Conservation (phyloP, 2,329 filamentous ascomycete genomes). For the Alternaria sp. region DNA sequence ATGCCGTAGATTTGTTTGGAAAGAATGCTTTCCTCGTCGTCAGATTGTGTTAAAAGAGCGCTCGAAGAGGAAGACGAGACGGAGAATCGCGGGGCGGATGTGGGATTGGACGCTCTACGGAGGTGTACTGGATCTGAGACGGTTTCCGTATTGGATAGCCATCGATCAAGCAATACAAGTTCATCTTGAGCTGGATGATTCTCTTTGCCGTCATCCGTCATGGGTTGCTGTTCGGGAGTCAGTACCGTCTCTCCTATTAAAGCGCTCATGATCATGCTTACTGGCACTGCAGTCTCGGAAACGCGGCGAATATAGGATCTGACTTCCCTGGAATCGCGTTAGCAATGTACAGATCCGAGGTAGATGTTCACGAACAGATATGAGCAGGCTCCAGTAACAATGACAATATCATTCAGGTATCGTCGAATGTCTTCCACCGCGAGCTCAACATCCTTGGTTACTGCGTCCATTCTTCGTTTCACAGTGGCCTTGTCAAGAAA, state of each 20-base stretch:
- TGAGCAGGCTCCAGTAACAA: background rate
- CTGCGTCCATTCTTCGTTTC: slow-evolving; percentile 10
- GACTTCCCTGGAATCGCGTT: background rate
- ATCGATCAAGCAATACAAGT: background rate
- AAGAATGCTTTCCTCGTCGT: slow-evolving; percentile 6
- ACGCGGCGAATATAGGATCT: background rate
- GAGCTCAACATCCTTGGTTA: slow-evolving; percentile 15
- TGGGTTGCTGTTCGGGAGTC: background rate
- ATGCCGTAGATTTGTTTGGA: background rate
- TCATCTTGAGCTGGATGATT: background rate
- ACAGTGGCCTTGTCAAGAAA: slow-evolving; percentile 15
- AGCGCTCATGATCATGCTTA: no score
- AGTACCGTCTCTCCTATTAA: no score
- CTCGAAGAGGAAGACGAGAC: slow-evolving; percentile 7
- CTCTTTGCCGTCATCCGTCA: slow-evolving; percentile 1
- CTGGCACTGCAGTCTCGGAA: background rate
- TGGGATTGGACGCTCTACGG: slow-evolving; percentile 3
- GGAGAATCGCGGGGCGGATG: slow-evolving; percentile 6
- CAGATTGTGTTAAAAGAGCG: background rate
- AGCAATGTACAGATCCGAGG: background rate
- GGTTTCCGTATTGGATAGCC: slow-evolving; percentile 15
- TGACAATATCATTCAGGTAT: slow-evolving; percentile 5
- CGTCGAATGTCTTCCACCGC: slow-evolving; percentile 15
- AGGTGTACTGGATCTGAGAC: slow-evolving; percentile 1
- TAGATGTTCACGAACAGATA: background rate